A percentile compares a stretch with the other conserved stretches of the same genome.
Conservation (phyloP, 495 filamentous ascomycete genomes). For the Tuber microsphaerosporum region DNA sequence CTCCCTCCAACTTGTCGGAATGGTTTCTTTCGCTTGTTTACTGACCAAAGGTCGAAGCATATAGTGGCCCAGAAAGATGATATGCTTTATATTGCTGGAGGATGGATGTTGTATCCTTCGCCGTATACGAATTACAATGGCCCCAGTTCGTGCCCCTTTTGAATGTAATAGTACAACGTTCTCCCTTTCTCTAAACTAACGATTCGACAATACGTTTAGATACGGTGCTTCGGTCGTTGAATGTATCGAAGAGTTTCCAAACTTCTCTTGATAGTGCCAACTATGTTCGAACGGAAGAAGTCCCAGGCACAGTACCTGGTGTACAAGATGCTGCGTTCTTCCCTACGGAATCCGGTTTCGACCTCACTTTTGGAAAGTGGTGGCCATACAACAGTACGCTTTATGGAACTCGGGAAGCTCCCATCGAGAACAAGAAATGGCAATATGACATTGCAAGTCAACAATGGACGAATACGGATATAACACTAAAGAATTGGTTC, state of each 20-base stretch:
- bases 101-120: slow-evolving; percentile 8
- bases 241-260: slow-evolving; percentile 2
- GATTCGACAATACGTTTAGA: neutral
- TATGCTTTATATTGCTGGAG: slow-evolving; percentile 10
- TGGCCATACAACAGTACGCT: neutral
- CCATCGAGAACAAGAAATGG: neutral
- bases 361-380: slow-evolving; percentile 3
- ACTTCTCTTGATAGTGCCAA: slow-evolving; percentile 1
- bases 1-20: neutral
- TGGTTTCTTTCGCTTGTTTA: neutral
- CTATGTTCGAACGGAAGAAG: neutral
- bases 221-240: slow-evolving; percentile 7
- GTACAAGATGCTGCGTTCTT: slow-evolving; percentile 9
- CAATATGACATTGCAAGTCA: neutral
- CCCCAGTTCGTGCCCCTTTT: slow-evolving; percentile 9
- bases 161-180: neutral
- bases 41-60: neutral
- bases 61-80: neutral
- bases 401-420: neutral
- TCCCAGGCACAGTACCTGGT: slow-evolving; percentile 3
- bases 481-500: neutral
- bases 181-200: neutral
- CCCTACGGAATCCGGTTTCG: neutral
- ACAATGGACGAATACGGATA: neutral
- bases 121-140: slow-evolving; percentile 3